Conservation (phyloP, 23 red algal species). For the Gracilaria gracilis region DNA sequence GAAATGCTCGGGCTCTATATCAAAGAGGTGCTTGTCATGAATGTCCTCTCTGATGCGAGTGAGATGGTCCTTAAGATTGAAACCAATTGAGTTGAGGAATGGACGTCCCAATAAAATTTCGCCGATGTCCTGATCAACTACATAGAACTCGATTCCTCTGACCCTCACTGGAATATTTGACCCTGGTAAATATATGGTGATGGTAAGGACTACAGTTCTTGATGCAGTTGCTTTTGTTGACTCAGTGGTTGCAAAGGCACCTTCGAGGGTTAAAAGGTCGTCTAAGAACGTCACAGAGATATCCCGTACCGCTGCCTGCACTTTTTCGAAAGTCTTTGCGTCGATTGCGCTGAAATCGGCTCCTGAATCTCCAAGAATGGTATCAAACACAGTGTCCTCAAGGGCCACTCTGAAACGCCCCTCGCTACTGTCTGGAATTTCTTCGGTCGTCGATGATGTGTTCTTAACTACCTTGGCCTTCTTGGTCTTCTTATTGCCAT, state of each 20-base stretch:
- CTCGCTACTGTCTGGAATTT: background rate
- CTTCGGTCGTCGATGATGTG: too few relatives aligned
- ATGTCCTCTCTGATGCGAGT: background rate
- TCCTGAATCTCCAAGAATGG: constrained; percentile 5
- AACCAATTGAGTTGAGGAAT: constrained; percentile 44
- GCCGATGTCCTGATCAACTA: constrained; percentile 20
- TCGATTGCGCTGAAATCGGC: constrained; percentile 17
- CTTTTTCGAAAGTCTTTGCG: background rate
- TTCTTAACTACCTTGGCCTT: background rate
- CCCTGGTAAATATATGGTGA: constrained; percentile 13
- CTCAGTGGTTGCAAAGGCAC: background rate
- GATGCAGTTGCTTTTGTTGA: background rate
- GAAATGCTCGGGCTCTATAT: background rate
- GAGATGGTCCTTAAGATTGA: constrained; percentile 20
- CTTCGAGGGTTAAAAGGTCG: background rate
- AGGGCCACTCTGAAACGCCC: background rate
- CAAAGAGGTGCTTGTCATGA: background rate
- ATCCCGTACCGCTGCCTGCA: background rate
- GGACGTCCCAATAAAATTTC: constrained; percentile 14
- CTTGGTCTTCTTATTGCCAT: constrained; percentile 29
- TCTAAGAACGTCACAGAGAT: background rate
- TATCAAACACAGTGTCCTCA: background rate
- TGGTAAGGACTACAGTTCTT: background rate
- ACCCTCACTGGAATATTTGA: background rate
- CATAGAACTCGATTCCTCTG: background rate